Evolutionary conservation across 495 filamentous ascomycete species (phyloP).

Genomic region (Barbatosphaeria neglecta): DNA sequence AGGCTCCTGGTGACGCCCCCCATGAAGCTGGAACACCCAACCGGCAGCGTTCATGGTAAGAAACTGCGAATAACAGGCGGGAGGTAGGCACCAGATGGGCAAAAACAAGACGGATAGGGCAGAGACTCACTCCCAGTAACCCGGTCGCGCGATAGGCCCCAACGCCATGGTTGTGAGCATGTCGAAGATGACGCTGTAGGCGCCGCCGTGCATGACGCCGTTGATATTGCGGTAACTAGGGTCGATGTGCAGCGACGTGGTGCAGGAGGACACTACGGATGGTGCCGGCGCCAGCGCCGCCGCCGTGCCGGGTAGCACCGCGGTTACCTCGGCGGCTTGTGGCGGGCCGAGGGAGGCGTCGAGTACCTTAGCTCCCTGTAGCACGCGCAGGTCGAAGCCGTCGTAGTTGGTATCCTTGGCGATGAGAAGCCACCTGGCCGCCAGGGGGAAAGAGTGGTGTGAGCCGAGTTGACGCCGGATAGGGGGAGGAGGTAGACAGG

Average conservation of each 20-base stretch:
- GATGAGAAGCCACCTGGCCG: conserved; percentile 13
- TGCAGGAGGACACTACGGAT: conserved; percentile 10
- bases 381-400: conserved; percentile 25
- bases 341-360: conserved; percentile 10
- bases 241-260: conserved; percentile 8
- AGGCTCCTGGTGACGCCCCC: conserved; percentile 30
- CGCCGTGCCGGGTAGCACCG: not conserved
- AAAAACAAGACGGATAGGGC: conserved; percentile 1
- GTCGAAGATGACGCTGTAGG: conserved; percentile 32
- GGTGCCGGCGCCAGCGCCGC: not conserved
- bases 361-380: conserved; percentile 20
- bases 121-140: conserved; percentile 25
- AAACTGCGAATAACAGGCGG: not conserved
- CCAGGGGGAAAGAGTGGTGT: not conserved
- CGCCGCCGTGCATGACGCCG: conserved; percentile 31
- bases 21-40: conserved; percentile 16
- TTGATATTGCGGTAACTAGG: conserved; percentile 11
- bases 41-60: not conserved
- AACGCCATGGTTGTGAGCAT: conserved; percentile 34
- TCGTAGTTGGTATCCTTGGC: conserved; percentile 1
- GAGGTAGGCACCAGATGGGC: not conserved
- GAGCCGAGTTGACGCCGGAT: not conserved
- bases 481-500: not conserved
- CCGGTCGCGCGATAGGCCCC: conserved; percentile 23
- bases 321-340: not conserved